Percentiles rank a stretch among this genome's conserved stretches.
Evolutionary conservation across 2,329 filamentous ascomycete species (phyloP).

Genomic region (Phoma herbarum): DNA sequence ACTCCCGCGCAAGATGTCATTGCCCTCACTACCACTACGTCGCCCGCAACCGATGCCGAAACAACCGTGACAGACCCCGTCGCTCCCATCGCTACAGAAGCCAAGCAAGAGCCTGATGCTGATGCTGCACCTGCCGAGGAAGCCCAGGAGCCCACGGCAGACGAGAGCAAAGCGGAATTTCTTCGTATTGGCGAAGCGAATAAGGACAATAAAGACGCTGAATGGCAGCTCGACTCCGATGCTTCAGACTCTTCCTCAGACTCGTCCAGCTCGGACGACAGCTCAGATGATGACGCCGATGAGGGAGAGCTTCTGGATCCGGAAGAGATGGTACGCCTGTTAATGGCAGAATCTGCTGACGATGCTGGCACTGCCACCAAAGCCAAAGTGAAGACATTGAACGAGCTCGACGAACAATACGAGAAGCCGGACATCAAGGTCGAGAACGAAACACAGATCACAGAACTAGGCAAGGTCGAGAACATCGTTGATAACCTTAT

Average conservation of each 20-base stretch:
- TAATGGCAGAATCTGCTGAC: slow-evolving; percentile 85
- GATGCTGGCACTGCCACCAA: slow-evolving; percentile 76
- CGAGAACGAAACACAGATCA: slow-evolving; percentile 77
- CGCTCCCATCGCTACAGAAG: slow-evolving; percentile 26
- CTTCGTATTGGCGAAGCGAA: slow-evolving; percentile 56
- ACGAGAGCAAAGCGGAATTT: slow-evolving; percentile 53
- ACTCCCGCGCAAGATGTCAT: slow-evolving; percentile 35
- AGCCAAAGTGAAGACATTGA: slow-evolving; percentile 76
- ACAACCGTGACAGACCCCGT: slow-evolving; percentile 29
- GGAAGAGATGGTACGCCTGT: slow-evolving; percentile 81
- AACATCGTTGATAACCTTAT: slow-evolving; percentile 80
- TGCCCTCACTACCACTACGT: slow-evolving; percentile 24
- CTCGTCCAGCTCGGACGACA: slow-evolving; percentile 59
- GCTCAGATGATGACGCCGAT: slow-evolving; percentile 70
- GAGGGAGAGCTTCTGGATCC: slow-evolving; percentile 72
- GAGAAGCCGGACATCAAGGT: slow-evolving; percentile 79
- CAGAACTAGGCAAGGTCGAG: slow-evolving; percentile 77
- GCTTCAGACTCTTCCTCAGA: slow-evolving; percentile 65
- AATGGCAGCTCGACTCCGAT: slow-evolving; percentile 80
- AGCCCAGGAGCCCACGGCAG: slow-evolving; percentile 23
- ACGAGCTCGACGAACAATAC: slow-evolving; percentile 69
- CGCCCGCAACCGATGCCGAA: slow-evolving; percentile 27
- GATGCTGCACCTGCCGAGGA: slow-evolving; percentile 20
- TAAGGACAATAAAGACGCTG: slow-evolving; percentile 66
- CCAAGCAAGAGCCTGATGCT: slow-evolving; percentile 19